Evolutionary conservation across 2,329 filamentous ascomycete species (phyloP).

Genomic region (Trichoderma oligosporum): DNA sequence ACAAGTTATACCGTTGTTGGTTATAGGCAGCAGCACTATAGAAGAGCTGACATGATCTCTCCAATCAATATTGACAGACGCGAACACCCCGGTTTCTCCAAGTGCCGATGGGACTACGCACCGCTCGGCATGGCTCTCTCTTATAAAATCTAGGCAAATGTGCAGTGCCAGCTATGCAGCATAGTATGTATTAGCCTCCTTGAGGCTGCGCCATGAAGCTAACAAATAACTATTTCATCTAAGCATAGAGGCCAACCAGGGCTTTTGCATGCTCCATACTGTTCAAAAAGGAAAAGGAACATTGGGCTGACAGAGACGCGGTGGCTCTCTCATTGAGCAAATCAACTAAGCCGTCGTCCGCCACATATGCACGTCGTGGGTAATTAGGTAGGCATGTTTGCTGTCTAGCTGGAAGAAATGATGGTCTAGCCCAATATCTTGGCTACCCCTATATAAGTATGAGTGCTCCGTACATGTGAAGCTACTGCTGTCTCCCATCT

Average conservation of each 20-base stretch:
- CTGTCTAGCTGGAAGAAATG: not conserved
- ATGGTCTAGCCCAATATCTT: not conserved
- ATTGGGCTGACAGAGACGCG: slow-evolving; percentile 5
- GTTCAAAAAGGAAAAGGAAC: not conserved
- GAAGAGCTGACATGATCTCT: not conserved
- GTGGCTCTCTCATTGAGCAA: slow-evolving; percentile 1
- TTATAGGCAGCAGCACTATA: slow-evolving; percentile 5
- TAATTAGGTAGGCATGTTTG: not conserved
- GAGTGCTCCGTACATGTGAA: not conserved
- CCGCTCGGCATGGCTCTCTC: too few species aligned
- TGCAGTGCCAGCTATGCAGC: not conserved
- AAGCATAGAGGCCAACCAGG: not conserved
- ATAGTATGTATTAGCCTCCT: not conserved
- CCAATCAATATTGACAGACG: not conserved
- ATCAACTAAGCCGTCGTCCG: slow-evolving; percentile 8
- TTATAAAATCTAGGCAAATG: not conserved
- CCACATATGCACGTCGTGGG: slow-evolving; percentile 12
- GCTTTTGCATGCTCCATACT: too few species aligned
- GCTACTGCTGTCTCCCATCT: not conserved
- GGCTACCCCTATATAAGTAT: not conserved
- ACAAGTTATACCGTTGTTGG: not conserved
- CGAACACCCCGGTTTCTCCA: not conserved
- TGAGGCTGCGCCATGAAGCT: not conserved
- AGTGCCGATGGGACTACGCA: not conserved
- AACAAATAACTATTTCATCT: not conserved